phyloP scores from a whole-genome alignment of 2,329 filamentous ascomycete species.

The Diaporthe capsici region DNA sequence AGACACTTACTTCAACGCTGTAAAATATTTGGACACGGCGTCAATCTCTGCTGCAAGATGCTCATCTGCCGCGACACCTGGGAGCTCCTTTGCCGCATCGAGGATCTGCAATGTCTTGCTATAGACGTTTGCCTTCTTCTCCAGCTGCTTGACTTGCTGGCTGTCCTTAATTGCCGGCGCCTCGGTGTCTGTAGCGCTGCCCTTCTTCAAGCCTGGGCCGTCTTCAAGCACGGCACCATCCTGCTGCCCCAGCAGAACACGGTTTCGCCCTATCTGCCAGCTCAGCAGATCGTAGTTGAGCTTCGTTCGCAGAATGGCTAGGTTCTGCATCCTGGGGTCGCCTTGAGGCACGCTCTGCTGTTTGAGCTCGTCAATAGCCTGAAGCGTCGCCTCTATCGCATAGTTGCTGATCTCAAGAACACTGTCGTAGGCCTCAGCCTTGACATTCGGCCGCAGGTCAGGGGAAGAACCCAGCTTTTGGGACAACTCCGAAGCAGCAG shows the following conservation, averaged over 20 bases:
- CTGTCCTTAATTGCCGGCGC: conserved; percentile 66
- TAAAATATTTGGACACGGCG: conserved; percentile 85
- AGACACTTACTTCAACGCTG: conserved; percentile 81
- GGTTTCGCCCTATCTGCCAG: conserved; percentile 94
- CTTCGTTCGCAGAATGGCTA: conserved; percentile 92
- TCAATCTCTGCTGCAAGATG: conserved; percentile 83
- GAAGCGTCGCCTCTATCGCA: conserved; percentile 92
- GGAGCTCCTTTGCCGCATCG: conserved; percentile 89
- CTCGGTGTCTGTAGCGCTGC: conserved; percentile 67
- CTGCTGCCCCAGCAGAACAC: conserved; percentile 85
- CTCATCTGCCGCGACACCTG: conserved; percentile 89
- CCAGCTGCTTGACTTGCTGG: conserved; percentile 82
- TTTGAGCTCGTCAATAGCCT: conserved; percentile 90
- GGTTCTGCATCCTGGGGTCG: conserved; percentile 88
- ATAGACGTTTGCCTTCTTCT: conserved; percentile 90
- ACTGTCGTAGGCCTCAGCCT: conserved; percentile 90
- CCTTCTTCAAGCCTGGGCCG: conserved; percentile 56
- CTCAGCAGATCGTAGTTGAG: conserved; percentile 95
- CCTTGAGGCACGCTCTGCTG: conserved; percentile 87
- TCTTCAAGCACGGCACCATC: conserved; percentile 78
- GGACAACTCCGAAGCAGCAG: conserved; percentile 64
- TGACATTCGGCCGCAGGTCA: conserved; percentile 70
- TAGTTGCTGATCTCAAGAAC: conserved; percentile 93
- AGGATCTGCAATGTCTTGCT: conserved; percentile 92
- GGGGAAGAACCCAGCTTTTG: conserved; percentile 61